phyloP scores from a whole-genome alignment of 2,329 filamentous ascomycete species.

The Cordyceps fumosorosea region DNA sequence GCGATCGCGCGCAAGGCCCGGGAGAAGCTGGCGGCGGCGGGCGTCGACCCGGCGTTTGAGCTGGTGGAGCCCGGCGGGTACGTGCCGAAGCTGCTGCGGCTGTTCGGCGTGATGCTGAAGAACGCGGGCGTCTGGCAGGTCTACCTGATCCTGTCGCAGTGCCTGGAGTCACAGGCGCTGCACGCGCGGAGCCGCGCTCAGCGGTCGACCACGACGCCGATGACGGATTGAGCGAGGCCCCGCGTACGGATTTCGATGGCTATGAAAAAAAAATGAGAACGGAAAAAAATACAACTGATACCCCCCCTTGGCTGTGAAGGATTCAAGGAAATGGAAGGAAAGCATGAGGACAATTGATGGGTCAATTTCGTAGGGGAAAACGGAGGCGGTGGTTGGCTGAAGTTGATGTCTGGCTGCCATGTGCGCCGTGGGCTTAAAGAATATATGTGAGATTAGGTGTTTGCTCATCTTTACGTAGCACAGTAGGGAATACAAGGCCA shows the following conservation, averaged over 20 bases:
- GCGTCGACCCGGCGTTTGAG: conserved; percentile 45
- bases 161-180: conserved; percentile 46
- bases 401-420: neutral
- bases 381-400: neutral
- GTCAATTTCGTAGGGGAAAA: neutral
- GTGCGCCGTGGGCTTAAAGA: neutral
- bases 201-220: neutral
- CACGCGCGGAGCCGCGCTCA: conserved; percentile 7
- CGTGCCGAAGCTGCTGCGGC: conserved; percentile 74
- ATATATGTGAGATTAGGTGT: neutral
- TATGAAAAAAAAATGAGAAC: neutral
- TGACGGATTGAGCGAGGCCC: neutral
- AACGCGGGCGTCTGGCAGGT: conserved; percentile 87
- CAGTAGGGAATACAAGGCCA: neutral
- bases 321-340: neutral
- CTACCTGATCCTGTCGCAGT: conserved; percentile 48
- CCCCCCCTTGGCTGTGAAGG: neutral
- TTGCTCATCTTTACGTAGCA: neutral
- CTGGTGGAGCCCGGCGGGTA: conserved; percentile 64
- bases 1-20: conserved; percentile 76
- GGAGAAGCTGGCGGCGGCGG: conserved; percentile 41
- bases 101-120: conserved; percentile 81
- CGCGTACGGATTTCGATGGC: no score
- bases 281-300: neutral
- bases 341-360: neutral